Base-by-base conservation (phyloP, 1,284 basidiomycete genomes). In the Tremellales sp. region DNA sequence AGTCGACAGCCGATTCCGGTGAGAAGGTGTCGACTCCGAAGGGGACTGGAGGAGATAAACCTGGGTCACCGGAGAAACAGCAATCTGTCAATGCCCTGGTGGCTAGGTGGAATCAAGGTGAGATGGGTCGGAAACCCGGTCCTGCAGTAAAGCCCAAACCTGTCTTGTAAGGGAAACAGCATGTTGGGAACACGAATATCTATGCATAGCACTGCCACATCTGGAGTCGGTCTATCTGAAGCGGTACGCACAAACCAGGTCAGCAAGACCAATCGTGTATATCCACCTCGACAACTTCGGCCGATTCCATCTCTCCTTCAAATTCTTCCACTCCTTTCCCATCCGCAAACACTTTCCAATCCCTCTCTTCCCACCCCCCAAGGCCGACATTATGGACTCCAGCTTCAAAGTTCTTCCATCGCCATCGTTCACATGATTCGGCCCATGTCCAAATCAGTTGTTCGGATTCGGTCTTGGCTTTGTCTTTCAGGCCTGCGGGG, bases 61-160 rank as follows among this genome's bases (percentile, higher is more conserved):
- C n/a, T n/a, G n/a, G 45, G 15, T 64, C 61, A 27, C 68, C 70
- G 13, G 70, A 73, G 43, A 70, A 69, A 51, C 67, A 67, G 47
- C 67, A 68, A 46, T 56, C 67, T 36, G 68, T 73, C 33, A 70
- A 70, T 45, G 40, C 60, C 11, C 51, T 71, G 4, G 70, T 73
- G 42, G 52, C 56, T 36, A 37, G 64, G 33, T 73, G 70, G 70
- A 73, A 73, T 44, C 57, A 67, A 43, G 62, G 60, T 27, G 46
- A 61, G 26, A 53, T 61, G 15, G 46, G 29, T 7, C 22, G 15
- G 26, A 44, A 48, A 42, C 39, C 46, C 8, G 13, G 15, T 36
- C 15, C 21, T 41, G 13, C 15, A 40, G n/a, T 21, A 12, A 40
- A 24, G 19, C 29, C 29, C 10, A 33, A 33, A 33, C 39, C 39